phyloP scores from a whole-genome alignment of 257 asterid genomes.

The Salvia hispanica region DNA sequence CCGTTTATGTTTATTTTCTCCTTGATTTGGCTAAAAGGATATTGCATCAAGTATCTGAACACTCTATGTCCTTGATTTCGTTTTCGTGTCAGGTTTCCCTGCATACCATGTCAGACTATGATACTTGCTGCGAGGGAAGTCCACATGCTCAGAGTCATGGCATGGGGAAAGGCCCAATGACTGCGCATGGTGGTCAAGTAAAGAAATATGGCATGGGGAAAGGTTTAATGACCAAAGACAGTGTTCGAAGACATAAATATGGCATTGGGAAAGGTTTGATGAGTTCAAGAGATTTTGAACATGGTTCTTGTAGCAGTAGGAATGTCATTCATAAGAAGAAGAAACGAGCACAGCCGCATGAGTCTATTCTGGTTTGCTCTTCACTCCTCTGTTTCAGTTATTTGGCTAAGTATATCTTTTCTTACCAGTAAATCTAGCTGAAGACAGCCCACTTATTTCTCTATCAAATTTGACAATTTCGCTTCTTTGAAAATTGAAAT shows the following conservation, averaged over 20 bases:
- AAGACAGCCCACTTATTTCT: constrained; percentile 2
- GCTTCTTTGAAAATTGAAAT: constrained; percentile 19
- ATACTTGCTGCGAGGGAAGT: constrained; percentile 44
- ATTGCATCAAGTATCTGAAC: constrained; percentile 17
- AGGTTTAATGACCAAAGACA: constrained; percentile 48
- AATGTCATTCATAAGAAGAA: constrained; percentile 48
- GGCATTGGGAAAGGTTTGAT: constrained; percentile 76
- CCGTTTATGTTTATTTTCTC: neutral
- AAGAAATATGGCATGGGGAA: constrained; percentile 64
- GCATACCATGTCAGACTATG: constrained; percentile 45
- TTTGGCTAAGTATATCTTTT: constrained; percentile 1
- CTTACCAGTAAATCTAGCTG: constrained; percentile 23
- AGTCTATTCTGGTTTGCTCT: constrained; percentile 64
- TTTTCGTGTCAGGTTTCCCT: constrained; percentile 48
- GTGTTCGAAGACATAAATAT: constrained; percentile 41
- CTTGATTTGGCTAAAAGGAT: neutral
- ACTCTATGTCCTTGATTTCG: constrained; percentile 21
- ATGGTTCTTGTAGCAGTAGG: constrained; percentile 41
- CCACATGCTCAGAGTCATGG: constrained; percentile 51
- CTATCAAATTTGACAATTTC: constrained; percentile 3
- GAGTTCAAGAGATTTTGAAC: constrained; percentile 47
- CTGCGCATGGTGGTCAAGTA: constrained; percentile 37
- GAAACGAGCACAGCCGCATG: constrained; percentile 59
- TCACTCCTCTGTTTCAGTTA: constrained; percentile 32
- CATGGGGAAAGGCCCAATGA: constrained; percentile 75